Evolutionary conservation across 768 basidiomycete species (phyloP).

Genomic region (Suillus tomentosus): DNA sequence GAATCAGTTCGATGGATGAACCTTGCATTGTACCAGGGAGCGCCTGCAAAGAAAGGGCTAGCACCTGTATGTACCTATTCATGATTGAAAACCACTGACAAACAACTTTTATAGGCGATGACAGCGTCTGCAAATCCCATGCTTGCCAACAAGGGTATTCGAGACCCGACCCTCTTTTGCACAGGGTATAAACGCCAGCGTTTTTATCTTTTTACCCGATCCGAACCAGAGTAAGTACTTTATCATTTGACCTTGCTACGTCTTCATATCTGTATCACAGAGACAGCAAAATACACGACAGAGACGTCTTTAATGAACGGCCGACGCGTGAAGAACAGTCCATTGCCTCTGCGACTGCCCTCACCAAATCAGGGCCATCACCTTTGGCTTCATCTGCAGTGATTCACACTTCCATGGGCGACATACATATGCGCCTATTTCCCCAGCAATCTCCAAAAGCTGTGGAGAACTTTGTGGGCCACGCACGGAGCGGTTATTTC

Average conservation of each 20-base stretch:
- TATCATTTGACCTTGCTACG: slow-evolving; percentile 2
- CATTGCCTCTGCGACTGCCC: slow-evolving; percentile 63
- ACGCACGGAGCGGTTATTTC: slow-evolving; percentile 86
- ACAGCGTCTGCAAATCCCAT: slow-evolving; percentile 96
- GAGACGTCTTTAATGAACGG: slow-evolving; percentile 97
- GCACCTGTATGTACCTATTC: slow-evolving; percentile 58
- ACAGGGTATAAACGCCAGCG: slow-evolving; percentile 91
- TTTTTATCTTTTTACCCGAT: slow-evolving; percentile 93
- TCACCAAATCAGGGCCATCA: slow-evolving; percentile 58
- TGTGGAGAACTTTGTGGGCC: slow-evolving; percentile 97
- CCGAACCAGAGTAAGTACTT: slow-evolving; percentile 79
- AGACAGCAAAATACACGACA: slow-evolving; percentile 83
- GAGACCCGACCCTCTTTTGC: slow-evolving; percentile 92
- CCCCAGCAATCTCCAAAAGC: slow-evolving; percentile 92
- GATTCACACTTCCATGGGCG: slow-evolving; percentile 94
- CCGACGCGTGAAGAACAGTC: slow-evolving; percentile 96
- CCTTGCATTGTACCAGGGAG: slow-evolving; percentile 88
- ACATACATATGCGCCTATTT: slow-evolving; percentile 88
- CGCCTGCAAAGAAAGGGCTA: slow-evolving; percentile 82
- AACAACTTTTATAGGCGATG: slow-evolving; percentile 63
- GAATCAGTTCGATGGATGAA: slow-evolving; percentile 91
- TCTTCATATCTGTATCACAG: slow-evolving; percentile 38
- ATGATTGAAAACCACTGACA: slow-evolving; percentile 12
- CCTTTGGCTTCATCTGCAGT: slow-evolving; percentile 78
- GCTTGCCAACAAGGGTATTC: slow-evolving; percentile 76